Evolutionary conservation across 352 stramenopile genomes (phyloP), one percentile per base, ranked within the genome.

Genomic region (Globisporangium nunn): DNA sequence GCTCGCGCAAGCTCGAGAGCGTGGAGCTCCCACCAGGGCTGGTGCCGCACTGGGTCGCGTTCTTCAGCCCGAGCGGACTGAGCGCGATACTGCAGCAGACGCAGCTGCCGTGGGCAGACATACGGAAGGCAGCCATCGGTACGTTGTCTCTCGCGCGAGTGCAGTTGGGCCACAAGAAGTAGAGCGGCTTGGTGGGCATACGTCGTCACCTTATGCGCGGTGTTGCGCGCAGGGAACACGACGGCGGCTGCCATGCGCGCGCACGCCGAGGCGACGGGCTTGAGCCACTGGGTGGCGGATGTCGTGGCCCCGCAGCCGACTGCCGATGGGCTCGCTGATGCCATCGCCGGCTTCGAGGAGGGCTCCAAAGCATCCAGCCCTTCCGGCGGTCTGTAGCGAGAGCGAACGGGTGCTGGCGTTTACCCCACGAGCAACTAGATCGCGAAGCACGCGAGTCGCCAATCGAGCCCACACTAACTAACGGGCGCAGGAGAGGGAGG

Each of bases 31-130:
- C 81, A 40, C 44, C 54, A 12, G 63, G 55, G 44, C 77, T 69
- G 31, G 52, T 49, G 29, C 81, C 79, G 6, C 56, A 81, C 12
- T 93, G 84, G 84, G 64, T 91, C 33, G 81, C 77, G 15, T 91
- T 87, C 66, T 93, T 93, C 57, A 93, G 84, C 58, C 84, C 84
- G 0, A 93, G 84, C 41, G 84, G 84, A 3, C 64, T 93, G 5
- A 81, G 84, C 39, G 80, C 72, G 10, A 69, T 78, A 3, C 76
- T 77, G 8, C 61, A 64, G 8, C 61, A 64, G 1, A 23, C 87
- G 30, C 33, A 50, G 33, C 40, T 84, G 14, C 63, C 68, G 31
- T 91, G 81, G 84, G 45, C 61, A n/a, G 62, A 48, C 6, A 75
- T 93, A 48, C 76, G 74, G 41, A 93, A 93, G 53, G 84, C 76